Evolutionary conservation across 139 green algal genomes (phyloP), one percentile per base, ranked within the genome.

Genomic region (Gonium pectorale): DNA sequence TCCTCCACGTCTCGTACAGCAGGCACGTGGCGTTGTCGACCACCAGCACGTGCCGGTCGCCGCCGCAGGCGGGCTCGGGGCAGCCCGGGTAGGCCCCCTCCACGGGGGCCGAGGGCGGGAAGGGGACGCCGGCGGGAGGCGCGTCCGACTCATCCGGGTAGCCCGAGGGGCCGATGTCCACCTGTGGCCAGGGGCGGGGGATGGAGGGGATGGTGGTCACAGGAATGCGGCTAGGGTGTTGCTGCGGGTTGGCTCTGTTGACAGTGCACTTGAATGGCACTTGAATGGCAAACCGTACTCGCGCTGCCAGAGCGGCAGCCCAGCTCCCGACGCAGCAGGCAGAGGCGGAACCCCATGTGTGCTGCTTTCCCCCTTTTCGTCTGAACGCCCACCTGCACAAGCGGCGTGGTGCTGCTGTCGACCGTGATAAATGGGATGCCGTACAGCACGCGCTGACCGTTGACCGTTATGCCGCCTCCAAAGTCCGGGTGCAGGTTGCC

Each of bases 1-100:
- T 83, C 31, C 77, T 60, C 69, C 56, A 86, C 0, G 69, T 75
- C 71, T 90, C 87, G 69, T 86, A 89, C 74, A 90, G 82, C 68
- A 66, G 64, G 60, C 87, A 90, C 2, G 87, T 86, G 59, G 44
- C 46, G 69, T 90, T 86, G 59, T 86, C 87, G 9, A 90, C 35
- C 3, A 77, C 70, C 31, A 90, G 82, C 38, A 90, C 77, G 69
- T 90, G 87, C 6, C 77, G 62, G 77, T 90, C 87, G 3, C 82
- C 83, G 33, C 29, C n/a, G 67, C 85, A 89, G 37, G 21, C 46
- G 27, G 43, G 31, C 29, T 70, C 37, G 7, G 85, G 68, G 78
- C 85, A 89, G 77, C 60, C 68, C 27, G 40, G 41, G 54, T 81
- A 89, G 27, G 78, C 60, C 13, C 85, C 85, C 69, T 89, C 85